Base-by-base conservation (phyloP, 371 early-diverging fungal species). In the Polyrhizophydium stewartii region DNA sequence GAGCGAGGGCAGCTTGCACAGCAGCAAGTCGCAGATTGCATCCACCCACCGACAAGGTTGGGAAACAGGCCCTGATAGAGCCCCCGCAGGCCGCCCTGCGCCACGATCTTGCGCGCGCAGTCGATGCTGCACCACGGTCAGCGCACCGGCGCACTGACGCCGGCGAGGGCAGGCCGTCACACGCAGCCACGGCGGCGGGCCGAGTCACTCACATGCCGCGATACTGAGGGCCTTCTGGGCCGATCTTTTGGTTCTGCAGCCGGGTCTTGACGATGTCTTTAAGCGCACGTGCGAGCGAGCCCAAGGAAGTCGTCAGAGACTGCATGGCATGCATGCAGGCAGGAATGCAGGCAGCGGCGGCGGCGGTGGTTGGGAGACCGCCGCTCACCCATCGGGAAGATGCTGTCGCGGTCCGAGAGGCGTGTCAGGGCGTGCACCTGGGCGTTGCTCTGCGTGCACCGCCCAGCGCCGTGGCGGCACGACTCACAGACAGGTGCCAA, bases 21-120 rank as follows among this genome's bases (percentile, higher is more conserved):
- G 55, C 75, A 79, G 62, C 79, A 79, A 53, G 79, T 66, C 16
- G 16, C 27, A 5, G n/a, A 16, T 50, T 10, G 31, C 10, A 10
- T 12, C 12, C 53, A 50, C 45, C 57, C 52, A 56, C 61, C 58
- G 38, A 58, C 58, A 12, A 62, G 62, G 59, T 90, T 94, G 52
- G 95, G 89, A 2, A 85, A 62, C 6, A 94, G 71, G 21, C 94
- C 95, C 43, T 89, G 80, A 67, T 94, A 94, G 10, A 94, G 75
- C 1, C 93, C 93, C 10, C 78, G 70, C 56, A 82, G 70, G 31
- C 87, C 87, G 60, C 84, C 49, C 46, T 45, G 40, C 24, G 47
- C 41, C 13, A 61, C 43, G 28, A 51, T 65, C 33, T 49, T n/a
- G 37, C 47, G 27, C 1, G 52, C 47, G 25, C 55, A 55, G 21